phyloP scores from a whole-genome alignment of 345 rosid species.

The Hirschfeldia incana region DNA sequence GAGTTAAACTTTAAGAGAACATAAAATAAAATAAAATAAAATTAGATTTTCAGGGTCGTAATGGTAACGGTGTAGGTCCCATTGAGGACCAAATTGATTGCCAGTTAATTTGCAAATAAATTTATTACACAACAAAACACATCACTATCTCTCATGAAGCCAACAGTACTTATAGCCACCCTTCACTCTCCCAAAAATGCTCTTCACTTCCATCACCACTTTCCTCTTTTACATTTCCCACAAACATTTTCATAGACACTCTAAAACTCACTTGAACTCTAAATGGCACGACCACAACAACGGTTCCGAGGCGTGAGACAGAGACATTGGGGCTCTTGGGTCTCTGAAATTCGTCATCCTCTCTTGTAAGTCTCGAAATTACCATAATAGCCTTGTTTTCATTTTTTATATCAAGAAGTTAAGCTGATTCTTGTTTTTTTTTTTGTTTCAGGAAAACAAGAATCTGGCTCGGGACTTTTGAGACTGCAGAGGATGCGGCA shows the following conservation, averaged over 20 bases:
- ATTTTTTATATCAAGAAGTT: neutral
- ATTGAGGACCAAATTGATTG: slow-evolving; percentile 51
- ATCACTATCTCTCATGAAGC: slow-evolving; percentile 31
- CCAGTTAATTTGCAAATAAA: slow-evolving; percentile 52
- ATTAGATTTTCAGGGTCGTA: slow-evolving; percentile 11
- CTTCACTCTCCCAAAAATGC: slow-evolving; percentile 34
- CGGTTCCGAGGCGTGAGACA: slow-evolving; percentile 95
- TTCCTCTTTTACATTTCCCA: slow-evolving; percentile 43
- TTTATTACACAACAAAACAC: slow-evolving; percentile 6
- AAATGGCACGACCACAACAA: slow-evolving; percentile 95
- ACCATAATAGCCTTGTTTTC: neutral
- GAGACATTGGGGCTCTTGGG: slow-evolving; percentile 99
- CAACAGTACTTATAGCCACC: slow-evolving; percentile 58
- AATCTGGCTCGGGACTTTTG: slow-evolving; percentile 97
- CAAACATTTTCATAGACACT: slow-evolving; percentile 39
- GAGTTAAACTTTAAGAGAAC: slow-evolving; percentile 11
- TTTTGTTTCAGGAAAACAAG: slow-evolving; percentile 75
- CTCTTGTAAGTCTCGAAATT: slow-evolving; percentile 53
- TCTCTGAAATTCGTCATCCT: slow-evolving; percentile 97
- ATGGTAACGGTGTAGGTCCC: slow-evolving; percentile 50
- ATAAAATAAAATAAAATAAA: slow-evolving; percentile 10
- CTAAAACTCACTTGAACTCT: slow-evolving; percentile 33
- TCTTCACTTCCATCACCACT: slow-evolving; percentile 33
- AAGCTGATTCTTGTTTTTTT: neutral
- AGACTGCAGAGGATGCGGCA: slow-evolving; percentile 97